A percentile compares a stretch with the other conserved stretches of the same genome.
These are phyloP conservation scores for Heliamphora exappendiculata DNA, from an alignment of 148 eudicot species.

Conservation along the genomic window DNA sequence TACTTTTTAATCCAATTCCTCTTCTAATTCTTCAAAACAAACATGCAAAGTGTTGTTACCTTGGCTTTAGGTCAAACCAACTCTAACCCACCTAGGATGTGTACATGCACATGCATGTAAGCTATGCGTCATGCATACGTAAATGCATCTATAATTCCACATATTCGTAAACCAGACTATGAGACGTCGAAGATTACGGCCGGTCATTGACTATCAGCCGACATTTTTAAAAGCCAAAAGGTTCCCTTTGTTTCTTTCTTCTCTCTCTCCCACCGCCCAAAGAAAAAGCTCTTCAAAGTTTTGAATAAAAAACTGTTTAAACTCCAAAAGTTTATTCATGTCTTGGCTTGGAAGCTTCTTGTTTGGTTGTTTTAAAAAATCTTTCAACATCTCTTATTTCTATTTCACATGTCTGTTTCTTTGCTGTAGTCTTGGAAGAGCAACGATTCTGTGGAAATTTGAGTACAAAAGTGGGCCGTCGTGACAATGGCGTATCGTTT, in stretches of 20 bases:
- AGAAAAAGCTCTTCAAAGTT: conserved; percentile 18
- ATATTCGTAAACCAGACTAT: too few relatives aligned
- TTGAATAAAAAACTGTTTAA: conserved; percentile 10
- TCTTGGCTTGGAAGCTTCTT: not conserved
- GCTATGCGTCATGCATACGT: not conserved
- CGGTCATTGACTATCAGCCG: conserved; percentile 11
- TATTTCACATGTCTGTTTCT: too few relatives aligned
- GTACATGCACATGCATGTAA: not conserved
- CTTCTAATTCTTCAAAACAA: too few relatives aligned
- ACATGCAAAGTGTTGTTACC: too few relatives aligned
- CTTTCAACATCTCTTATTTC: too few relatives aligned
- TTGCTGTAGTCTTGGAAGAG: not conserved
- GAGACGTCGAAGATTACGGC: not conserved
- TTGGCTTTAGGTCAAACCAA: not conserved
- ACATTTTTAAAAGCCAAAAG: conserved; percentile 2
- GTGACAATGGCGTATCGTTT: not conserved
- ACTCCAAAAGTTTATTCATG: conserved; percentile 18
- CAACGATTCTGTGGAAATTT: too few relatives aligned
- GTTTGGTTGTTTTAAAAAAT: too few relatives aligned
- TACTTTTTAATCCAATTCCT: too few relatives aligned
- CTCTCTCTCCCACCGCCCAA: conserved; percentile 30
- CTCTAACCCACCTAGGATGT: too few relatives aligned
- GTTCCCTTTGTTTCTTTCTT: not conserved
- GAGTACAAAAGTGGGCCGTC: not conserved
- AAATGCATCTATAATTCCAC: not conserved